These are phyloP conservation scores for Phytophthora lateralis DNA, from an alignment of 352 stramenopile genomes.

Conservation along the genomic window DNA sequence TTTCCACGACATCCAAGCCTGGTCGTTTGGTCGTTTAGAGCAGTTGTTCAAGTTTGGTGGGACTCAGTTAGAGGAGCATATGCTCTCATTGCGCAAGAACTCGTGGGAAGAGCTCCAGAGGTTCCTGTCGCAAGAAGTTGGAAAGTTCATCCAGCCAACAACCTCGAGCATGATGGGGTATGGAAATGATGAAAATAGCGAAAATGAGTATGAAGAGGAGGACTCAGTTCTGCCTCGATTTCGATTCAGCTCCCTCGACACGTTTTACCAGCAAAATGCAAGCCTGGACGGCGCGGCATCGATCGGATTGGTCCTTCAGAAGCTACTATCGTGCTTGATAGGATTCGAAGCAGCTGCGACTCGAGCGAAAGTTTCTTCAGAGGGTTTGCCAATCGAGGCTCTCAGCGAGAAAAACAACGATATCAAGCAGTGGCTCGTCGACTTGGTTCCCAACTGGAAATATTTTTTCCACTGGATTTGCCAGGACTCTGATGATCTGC, in stretches of 20 bases:
- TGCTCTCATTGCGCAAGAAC: conserved; percentile 31
- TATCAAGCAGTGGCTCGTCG: conserved; percentile 46
- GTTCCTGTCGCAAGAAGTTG: conserved; percentile 44
- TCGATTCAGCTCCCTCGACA: conserved; percentile 44
- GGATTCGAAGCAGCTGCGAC: conserved; percentile 40
- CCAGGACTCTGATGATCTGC: conserved; percentile 33
- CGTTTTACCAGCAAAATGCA: conserved; percentile 58
- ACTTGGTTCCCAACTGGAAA: conserved; percentile 57
- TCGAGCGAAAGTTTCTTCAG: conserved; percentile 28
- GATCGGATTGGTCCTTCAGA: conserved; percentile 52
- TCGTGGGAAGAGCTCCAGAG: conserved; percentile 53
- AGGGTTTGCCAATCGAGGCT: conserved; percentile 24
- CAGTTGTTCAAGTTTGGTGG: conserved; percentile 33
- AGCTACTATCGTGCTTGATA: conserved; percentile 52
- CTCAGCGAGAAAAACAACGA: conserved; percentile 28
- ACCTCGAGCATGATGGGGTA: conserved; percentile 12
- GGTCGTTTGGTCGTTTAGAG: conserved; percentile 53
- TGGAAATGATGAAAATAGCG: conserved; percentile 21
- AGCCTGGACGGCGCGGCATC: conserved; percentile 49
- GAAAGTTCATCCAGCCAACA: conserved; percentile 46
- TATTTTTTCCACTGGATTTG: conserved; percentile 66
- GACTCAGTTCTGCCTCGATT: conserved; percentile 32
- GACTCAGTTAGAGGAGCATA: conserved; percentile 1
- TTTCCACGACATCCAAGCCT: conserved; percentile 43
- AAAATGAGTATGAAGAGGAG: conserved; percentile 36